Base-by-base conservation (phyloP, 129 eudicot species). In the Gnaphalium uliginosum region DNA sequence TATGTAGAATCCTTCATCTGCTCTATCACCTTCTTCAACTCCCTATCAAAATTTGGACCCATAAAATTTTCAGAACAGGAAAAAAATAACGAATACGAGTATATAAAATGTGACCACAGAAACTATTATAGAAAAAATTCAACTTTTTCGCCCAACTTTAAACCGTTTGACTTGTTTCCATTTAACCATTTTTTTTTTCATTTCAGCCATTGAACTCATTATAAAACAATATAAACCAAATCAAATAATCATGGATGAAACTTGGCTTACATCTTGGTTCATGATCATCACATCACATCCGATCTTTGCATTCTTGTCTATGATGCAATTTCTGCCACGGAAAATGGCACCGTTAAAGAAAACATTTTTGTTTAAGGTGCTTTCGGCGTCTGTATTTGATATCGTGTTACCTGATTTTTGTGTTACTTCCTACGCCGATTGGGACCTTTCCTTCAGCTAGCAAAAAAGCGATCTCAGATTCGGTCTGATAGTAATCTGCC, bases 261-360 rank as follows among this genome's bases (percentile, higher is more conserved):
- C 4, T 6, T 19, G 57, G 41, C 97, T 89, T 81, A 94, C 99
- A 51, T 94, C 96, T 83, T 89, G 91, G 69, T 94, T 94, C 87
- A 81, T 81, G 84, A 94, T 94, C 80, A 81, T 51, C 83, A 94
- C 99, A 69, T 94, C 76, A 35, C 88, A 87, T 53, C 99, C 99
- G 11, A 94, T 87, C 89, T 84, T 91, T 19, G 93, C 99, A 32
- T 94, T 94, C 89, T 94, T 94, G 92, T 94, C 99, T 22, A 94
- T 89, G 29, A 94, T 94, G 81, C 99, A 94, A 71, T 94, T 94
- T 79, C 99, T 94, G 74, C 71, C 65, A 73, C 54, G 17, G 22
- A 29, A 65, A 73, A 66, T 3, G 64, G 56, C 21, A 15, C 43
- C 29, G 5, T 73, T 22, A 68, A 26, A 43, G 24, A 79, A 27